Conservation (phyloP, 805 yeast genomes). For the Lipomyces starkeyi region DNA sequence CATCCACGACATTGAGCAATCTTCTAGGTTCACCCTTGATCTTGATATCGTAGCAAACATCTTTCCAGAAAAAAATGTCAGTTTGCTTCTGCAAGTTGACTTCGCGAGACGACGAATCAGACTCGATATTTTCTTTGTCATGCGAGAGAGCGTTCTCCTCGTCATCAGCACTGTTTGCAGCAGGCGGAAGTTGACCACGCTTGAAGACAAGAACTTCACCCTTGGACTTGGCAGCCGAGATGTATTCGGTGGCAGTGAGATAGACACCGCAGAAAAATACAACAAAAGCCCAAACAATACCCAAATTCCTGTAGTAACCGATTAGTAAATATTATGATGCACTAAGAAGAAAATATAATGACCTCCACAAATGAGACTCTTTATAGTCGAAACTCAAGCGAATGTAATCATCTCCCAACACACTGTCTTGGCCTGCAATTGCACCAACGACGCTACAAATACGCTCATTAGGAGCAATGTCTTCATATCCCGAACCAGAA, state of each 20-base stretch:
- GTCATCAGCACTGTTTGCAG: constrained; percentile 29
- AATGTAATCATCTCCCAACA: constrained; percentile 61
- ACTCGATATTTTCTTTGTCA: constrained; percentile 25
- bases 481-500: constrained; percentile 50
- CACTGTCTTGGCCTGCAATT: constrained; percentile 55
- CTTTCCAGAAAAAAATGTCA: constrained; percentile 77
- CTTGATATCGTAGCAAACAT: constrained; percentile 71
- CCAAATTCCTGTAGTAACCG: constrained; percentile 53
- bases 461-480: constrained; percentile 45
- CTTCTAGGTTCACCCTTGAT: constrained; percentile 66
- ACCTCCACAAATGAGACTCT: constrained; percentile 59
- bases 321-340: not conserved
- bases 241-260: constrained; percentile 60
- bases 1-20: constrained; percentile 69
- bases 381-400: constrained; percentile 53
- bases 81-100: constrained; percentile 33
- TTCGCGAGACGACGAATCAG: constrained; percentile 13
- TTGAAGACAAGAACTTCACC: constrained; percentile 34
- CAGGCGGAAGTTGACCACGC: constrained; percentile 29
- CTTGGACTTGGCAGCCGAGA: constrained; percentile 45
- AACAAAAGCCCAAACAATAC: constrained; percentile 63
- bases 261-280: constrained; percentile 62
- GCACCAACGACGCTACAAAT: constrained; percentile 67
- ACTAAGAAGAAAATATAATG: not conserved
- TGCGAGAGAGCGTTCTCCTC: constrained; percentile 20